Evolutionary conservation across 2,329 filamentous ascomycete species (phyloP), one percentile per base, ranked within the genome.

Genomic region (Trichophyton mentagrophytes): DNA sequence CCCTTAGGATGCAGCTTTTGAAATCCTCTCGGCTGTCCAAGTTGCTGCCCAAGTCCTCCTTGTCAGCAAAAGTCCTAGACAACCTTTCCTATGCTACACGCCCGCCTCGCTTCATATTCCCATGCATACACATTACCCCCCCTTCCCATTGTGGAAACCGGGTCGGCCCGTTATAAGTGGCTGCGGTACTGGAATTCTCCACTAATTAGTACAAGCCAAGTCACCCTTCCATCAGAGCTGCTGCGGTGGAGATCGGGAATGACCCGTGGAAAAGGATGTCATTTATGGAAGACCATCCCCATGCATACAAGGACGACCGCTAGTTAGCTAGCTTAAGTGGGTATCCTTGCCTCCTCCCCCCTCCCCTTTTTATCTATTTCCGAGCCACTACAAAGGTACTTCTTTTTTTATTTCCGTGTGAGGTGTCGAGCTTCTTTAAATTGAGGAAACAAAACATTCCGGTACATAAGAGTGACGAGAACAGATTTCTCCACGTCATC

Each of bases 381-480:
- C 55, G 33, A 38, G 38, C 38, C 38, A 15, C 15, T 38, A 57
- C 49, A 57, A 20, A 38, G 8, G 33, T 38, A 38, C 30, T 36
- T 44, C 38, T 42, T 30, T 22, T 22, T 38, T 25, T 17, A 57
- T 57, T 40, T 15, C 38, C 55, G 55, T 57, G 55, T 57, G 55
- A 42, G 55, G 38, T 57, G 55, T 38, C 55, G 30, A 38, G 33
- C 49, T 53, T 30, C n/a, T n/a, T 57, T 20, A 57, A 40, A 57
- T 57, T 57, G 40, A 25, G 38, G 27, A 33, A 46, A 47, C 33
- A 27, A 47, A 59, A 59, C 57, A 55, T 60, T 61, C 62, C 60
- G 62, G 58, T 61, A 60, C 60, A 60, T 36, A 20, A 57, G 33
- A 46, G 57, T 63, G 62, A 63, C 62, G 57, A 61, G 53, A 63